Conservation (phyloP, 495 filamentous ascomycete genomes). For the Xylaria venustula region DNA sequence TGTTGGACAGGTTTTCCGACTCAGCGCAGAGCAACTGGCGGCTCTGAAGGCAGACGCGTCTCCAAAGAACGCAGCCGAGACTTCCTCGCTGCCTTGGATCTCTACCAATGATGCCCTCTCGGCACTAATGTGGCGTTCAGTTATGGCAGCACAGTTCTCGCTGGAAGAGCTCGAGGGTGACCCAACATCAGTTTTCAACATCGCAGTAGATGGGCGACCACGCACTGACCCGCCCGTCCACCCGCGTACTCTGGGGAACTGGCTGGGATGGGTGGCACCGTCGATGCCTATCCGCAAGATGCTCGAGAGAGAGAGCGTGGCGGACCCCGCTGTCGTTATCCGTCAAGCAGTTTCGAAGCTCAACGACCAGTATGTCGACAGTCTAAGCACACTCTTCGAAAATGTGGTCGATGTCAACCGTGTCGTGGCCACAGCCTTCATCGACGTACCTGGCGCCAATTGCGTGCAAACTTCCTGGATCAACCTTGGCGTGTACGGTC, state of each 20-base stretch:
- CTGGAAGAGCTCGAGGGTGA: constrained; percentile 29
- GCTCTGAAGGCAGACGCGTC: constrained; percentile 35
- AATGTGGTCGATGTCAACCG: constrained; percentile 21
- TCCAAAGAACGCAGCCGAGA: constrained; percentile 27
- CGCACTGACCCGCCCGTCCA: constrained; percentile 33
- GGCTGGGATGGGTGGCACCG: constrained; percentile 32
- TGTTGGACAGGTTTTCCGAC: constrained; percentile 32
- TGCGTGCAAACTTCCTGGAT: constrained; percentile 34
- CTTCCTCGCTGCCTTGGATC: constrained; percentile 27
- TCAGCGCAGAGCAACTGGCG: constrained; percentile 28
- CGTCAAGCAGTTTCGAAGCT: constrained; percentile 22
- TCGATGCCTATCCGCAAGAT: constrained; percentile 24
- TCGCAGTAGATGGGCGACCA: constrained; percentile 33
- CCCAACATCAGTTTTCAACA: constrained; percentile 32
- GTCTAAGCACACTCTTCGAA: constrained; percentile 26
- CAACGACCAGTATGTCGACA: constrained; percentile 28
- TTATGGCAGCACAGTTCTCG: constrained; percentile 35
- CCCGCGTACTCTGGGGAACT: constrained; percentile 33
- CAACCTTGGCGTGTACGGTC: constrained; percentile 29
- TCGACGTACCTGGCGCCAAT: constrained; percentile 36
- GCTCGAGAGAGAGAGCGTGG: constrained; percentile 31
- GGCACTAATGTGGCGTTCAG: constrained; percentile 40
- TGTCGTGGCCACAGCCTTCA: constrained; percentile 31
- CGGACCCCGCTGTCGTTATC: constrained; percentile 26
- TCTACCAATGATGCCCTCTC: constrained; percentile 44